A percentile compares a stretch with the other conserved stretches of the same genome.
Evolutionary conservation across 768 basidiomycete species (phyloP).

Genomic region (Suillus lakei): DNA sequence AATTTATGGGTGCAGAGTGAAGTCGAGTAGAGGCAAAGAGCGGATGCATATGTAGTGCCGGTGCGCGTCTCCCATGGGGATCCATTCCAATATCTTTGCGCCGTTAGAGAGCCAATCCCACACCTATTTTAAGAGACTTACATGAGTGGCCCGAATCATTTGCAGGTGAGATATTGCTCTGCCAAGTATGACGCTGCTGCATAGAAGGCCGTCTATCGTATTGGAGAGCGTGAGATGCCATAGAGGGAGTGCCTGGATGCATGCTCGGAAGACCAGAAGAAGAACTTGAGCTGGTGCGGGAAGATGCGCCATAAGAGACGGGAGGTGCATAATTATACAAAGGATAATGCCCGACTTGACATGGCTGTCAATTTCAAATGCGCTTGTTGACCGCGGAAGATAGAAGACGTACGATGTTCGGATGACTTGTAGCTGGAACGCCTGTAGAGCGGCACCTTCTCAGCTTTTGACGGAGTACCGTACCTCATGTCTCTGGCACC

Average conservation of each 20-base stretch:
- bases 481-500: constrained; percentile 37
- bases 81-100: constrained; percentile 26
- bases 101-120: constrained; percentile 2
- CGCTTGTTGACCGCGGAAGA: constrained; percentile 8
- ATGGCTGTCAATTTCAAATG: constrained; percentile 9
- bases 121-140: constrained; percentile 32
- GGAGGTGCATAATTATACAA: constrained; percentile 37
- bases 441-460: constrained; percentile 44
- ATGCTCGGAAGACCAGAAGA: constrained; percentile 47
- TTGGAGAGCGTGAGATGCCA: neutral
- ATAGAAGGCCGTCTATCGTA: constrained; percentile 52
- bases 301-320: constrained; percentile 43
- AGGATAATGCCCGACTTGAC: constrained; percentile 34
- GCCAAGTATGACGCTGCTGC: constrained; percentile 53
- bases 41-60: constrained; percentile 64
- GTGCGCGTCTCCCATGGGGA: constrained; percentile 26
- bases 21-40: constrained; percentile 59
- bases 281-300: constrained; percentile 56
- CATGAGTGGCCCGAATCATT: constrained; percentile 45
- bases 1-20: constrained; percentile 65
- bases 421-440: constrained; percentile 48
- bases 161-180: constrained; percentile 42
- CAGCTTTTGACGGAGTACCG: constrained; percentile 33
- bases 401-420: constrained; percentile 47
- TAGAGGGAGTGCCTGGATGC: constrained; percentile 42